These are phyloP conservation scores for Botryotinia convoluta DNA, from an alignment of 2,329 filamentous ascomycete species.

Conservation along the genomic window DNA sequence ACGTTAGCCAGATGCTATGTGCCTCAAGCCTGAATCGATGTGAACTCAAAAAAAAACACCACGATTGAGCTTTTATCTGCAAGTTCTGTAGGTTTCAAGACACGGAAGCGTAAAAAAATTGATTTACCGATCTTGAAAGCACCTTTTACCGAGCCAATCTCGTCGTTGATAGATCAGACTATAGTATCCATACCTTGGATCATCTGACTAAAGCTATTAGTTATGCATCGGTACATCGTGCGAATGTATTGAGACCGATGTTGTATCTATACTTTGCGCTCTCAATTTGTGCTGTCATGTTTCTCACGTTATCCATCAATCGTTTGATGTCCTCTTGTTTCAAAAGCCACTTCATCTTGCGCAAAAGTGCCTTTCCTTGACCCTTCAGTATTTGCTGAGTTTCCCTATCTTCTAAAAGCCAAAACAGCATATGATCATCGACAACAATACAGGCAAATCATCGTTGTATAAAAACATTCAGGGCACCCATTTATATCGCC, in stretches of 20 bases:
- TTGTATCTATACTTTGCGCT: not conserved
- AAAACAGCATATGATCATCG: accelerated
- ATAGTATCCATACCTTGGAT: not conserved
- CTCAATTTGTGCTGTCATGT: not conserved
- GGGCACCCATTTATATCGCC: not conserved
- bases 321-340: not conserved
- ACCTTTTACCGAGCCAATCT: not conserved
- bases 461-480: accelerated
- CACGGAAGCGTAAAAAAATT: accelerated
- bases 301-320: not conserved
- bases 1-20: not conserved
- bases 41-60: not conserved
- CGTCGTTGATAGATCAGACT: accelerated
- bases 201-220: not conserved
- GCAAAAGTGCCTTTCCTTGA: not conserved
- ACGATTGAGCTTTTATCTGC: not conserved
- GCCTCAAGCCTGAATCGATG: no score
- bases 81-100: not conserved
- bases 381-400: not conserved
- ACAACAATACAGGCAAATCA: not conserved
- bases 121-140: not conserved
- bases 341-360: not conserved
- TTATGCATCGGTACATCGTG: accelerated
- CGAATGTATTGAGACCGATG: not conserved
- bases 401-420: not conserved